phyloP scores from a whole-genome alignment of 75 land plant genomes.

The Chamaecyparis obtusa region DNA sequence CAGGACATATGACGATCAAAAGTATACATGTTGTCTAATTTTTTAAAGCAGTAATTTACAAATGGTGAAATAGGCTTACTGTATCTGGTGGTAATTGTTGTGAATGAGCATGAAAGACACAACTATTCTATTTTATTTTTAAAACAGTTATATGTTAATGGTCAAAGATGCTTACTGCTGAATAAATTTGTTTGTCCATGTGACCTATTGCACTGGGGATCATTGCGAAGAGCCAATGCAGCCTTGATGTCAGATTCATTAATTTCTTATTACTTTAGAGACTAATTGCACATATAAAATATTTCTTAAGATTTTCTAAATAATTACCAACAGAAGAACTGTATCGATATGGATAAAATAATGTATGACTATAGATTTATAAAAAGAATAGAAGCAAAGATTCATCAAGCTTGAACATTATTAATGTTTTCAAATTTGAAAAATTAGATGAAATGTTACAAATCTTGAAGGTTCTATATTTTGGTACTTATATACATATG shows the following conservation, averaged over 20 bases:
- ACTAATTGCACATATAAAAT: too few relatives aligned
- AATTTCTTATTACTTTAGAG: too few relatives aligned
- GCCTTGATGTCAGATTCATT: too few relatives aligned
- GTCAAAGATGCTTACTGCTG: slow-evolving; percentile 68
- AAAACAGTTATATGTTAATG: not conserved
- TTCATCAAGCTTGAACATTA: not conserved
- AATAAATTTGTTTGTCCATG: slow-evolving; percentile 96
- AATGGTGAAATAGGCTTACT: slow-evolving; percentile 50
- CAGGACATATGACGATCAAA: slow-evolving; percentile 5
- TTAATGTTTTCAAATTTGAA: not conserved
- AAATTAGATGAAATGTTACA: not conserved
- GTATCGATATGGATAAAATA: too few relatives aligned
- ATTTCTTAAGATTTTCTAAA: too few relatives aligned
- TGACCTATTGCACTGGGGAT: slow-evolving; percentile 94
- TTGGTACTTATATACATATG: not conserved
- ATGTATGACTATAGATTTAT: too few relatives aligned
- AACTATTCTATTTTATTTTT: not conserved
- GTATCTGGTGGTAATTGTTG: not conserved
- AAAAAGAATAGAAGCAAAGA: not conserved
- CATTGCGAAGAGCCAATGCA: slow-evolving; percentile 88
- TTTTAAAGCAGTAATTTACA: not conserved
- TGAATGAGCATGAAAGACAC: slow-evolving; percentile 2
- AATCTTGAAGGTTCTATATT: not conserved
- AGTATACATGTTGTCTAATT: not conserved
- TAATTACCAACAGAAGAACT: too few relatives aligned